Evolutionary conservation across 2,329 filamentous ascomycete genomes (phyloP).

Genomic region (Furcasterigmium sp.): DNA sequence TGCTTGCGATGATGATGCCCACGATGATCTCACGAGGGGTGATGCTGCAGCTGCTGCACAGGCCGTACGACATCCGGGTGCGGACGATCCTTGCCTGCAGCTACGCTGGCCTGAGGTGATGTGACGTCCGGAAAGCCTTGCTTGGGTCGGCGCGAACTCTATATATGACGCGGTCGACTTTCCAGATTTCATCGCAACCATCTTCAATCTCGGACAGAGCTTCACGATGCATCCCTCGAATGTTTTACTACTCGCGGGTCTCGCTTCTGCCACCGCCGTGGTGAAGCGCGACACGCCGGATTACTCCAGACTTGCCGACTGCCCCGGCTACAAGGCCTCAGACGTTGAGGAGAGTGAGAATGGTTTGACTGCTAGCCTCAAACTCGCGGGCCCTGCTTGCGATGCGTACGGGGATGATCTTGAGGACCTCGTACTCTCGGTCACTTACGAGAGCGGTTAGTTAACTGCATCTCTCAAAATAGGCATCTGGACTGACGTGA

Average conservation of each 20-base stretch:
- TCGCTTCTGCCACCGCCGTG: background rate
- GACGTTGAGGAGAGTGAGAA: conserved; percentile 47
- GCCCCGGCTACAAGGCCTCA: conserved; percentile 36
- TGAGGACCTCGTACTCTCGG: conserved; percentile 18
- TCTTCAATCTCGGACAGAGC: too few species aligned
- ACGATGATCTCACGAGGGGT: too few species aligned
- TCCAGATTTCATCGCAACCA: too few species aligned
- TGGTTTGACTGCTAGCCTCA: conserved; percentile 45
- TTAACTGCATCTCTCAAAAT: conserved; percentile 2
- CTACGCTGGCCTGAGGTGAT: too few species aligned
- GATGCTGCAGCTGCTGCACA: too few species aligned
- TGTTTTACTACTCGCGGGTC: background rate
- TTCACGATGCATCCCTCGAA: background rate
- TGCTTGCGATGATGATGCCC: too few species aligned
- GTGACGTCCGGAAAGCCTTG: too few species aligned
- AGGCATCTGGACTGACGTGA: background rate
- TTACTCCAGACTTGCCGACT: conserved; percentile 1
- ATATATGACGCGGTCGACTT: too few species aligned
- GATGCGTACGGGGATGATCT: conserved; percentile 17
- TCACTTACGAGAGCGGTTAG: conserved; percentile 25
- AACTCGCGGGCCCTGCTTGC: conserved; percentile 17
- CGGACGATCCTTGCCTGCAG: too few species aligned
- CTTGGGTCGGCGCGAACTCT: too few species aligned
- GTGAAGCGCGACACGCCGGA: conserved; percentile 1
- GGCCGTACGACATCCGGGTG: too few species aligned